A percentile compares a stretch with the other conserved stretches of the same genome.
phyloP scores from a whole-genome alignment of 306 rosid species.

The Acacia acuminata region DNA sequence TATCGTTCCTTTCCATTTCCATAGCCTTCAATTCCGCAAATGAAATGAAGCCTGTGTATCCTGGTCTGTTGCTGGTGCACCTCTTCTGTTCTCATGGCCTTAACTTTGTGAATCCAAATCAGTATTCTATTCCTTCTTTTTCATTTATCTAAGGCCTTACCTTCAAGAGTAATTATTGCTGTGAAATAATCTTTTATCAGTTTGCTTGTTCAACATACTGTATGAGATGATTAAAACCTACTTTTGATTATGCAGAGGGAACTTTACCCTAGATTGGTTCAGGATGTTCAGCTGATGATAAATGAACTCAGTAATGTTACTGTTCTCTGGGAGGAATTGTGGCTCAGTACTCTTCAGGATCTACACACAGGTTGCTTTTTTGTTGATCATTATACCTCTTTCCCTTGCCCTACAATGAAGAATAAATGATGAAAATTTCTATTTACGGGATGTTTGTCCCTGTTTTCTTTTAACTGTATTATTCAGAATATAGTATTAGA shows the following conservation, averaged over 20 bases:
- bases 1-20: not conserved
- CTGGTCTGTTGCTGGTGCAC: not conserved
- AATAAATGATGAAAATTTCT: not conserved
- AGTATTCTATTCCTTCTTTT: not conserved
- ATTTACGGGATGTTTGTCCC: slow-evolving; percentile 19
- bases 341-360: slow-evolving; percentile 99
- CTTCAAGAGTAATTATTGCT: slow-evolving; percentile 13
- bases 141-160: not conserved
- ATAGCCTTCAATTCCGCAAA: not conserved
- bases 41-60: not conserved
- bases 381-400: slow-evolving; percentile 29
- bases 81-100: not conserved
- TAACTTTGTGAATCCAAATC: not conserved
- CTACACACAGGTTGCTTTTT: slow-evolving; percentile 76
- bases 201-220: slow-evolving; percentile 26
- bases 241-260: slow-evolving; percentile 68
- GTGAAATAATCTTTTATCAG: slow-evolving; percentile 17
- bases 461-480: slow-evolving; percentile 25
- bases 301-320: slow-evolving; percentile 95
- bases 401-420: slow-evolving; percentile 5
- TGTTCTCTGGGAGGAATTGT: slow-evolving; percentile 98
- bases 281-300: slow-evolving; percentile 93
- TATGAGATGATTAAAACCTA: slow-evolving; percentile 31
- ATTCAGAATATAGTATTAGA: slow-evolving; percentile 20
- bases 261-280: slow-evolving; percentile 81